Percentiles rank a stretch among this genome's conserved stretches.
Evolutionary conservation across 257 asterid genomes (phyloP).

Genomic region (Salvia rosmarinus): DNA sequence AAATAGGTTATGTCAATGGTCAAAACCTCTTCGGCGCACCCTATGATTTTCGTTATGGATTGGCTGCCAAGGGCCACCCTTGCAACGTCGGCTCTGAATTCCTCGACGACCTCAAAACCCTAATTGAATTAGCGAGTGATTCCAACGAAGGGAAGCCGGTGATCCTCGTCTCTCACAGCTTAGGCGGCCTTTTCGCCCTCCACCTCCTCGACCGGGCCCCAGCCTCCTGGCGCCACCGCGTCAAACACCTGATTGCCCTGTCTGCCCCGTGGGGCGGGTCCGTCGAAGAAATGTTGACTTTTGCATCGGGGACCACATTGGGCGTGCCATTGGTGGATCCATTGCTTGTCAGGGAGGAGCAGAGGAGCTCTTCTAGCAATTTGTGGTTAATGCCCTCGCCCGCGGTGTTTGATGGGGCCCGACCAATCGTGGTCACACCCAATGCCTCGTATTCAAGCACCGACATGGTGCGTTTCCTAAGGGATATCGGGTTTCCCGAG

Average conservation of each 20-base stretch:
- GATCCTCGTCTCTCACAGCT: conserved; percentile 74
- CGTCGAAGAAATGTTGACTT: conserved; percentile 64
- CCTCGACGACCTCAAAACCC: conserved; percentile 53
- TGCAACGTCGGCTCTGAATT: conserved; percentile 54
- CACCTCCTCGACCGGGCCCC: conserved; percentile 61
- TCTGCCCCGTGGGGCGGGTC: conserved; percentile 97
- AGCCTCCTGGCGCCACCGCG: conserved; percentile 54
- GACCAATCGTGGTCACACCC: conserved; percentile 48
- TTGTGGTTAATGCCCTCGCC: conserved; percentile 85
- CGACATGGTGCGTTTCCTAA: conserved; percentile 54
- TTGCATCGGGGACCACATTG: conserved; percentile 69
- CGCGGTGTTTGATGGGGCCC: conserved; percentile 37
- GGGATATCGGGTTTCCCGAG: conserved; percentile 63
- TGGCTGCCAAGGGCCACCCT: conserved; percentile 72
- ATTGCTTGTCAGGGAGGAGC: conserved; percentile 63
- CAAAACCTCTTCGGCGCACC: conserved; percentile 80
- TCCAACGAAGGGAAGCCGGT: conserved; percentile 62
- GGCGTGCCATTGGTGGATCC: conserved; percentile 82
- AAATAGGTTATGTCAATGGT: conserved; percentile 64
- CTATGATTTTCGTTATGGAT: conserved; percentile 80
- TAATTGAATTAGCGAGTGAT: conserved; percentile 58
- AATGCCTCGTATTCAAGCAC: conserved; percentile 45
- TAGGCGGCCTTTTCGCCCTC: conserved; percentile 70
- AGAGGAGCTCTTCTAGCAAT: conserved; percentile 71
- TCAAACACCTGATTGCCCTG: conserved; percentile 71